phyloP scores from a whole-genome alignment of 192 early-diverging fungal genomes.

The Coemansia aciculifera region DNA sequence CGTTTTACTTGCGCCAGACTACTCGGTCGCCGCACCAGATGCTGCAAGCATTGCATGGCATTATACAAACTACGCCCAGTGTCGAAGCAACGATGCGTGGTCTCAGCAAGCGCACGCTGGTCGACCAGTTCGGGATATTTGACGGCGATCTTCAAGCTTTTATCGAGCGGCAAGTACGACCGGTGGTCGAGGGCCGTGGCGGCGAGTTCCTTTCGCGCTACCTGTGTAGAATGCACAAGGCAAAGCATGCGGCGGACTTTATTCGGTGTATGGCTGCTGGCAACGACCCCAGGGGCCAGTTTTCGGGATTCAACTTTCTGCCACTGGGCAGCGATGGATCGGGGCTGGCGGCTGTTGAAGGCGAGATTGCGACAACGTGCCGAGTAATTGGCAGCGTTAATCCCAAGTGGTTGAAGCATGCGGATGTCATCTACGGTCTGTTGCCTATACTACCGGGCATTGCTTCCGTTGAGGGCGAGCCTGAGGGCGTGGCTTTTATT shows the following conservation, averaged over 20 bases:
- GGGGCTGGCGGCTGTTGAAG: conserved; percentile 30
- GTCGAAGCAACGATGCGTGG: conserved; percentile 10
- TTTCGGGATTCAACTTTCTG: conserved; percentile 45
- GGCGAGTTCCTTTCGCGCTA: conserved; percentile 23
- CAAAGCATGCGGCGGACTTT: conserved; percentile 31
- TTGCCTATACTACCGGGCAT: conserved; percentile 31
- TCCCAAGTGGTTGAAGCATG: conserved; percentile 27
- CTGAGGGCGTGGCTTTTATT: conserved; percentile 14
- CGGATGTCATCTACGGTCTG: conserved; percentile 33
- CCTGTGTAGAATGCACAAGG: conserved; percentile 22
- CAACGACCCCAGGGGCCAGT: conserved; percentile 32
- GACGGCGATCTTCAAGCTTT: conserved; percentile 39
- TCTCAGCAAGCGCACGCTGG: conserved; percentile 21
- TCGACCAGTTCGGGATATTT: conserved; percentile 44
- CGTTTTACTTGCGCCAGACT: conserved; percentile 26
- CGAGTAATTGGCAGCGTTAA: conserved; percentile 6
- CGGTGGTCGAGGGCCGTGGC: conserved; percentile 16
- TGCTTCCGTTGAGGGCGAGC: conserved; percentile 6
- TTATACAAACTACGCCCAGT: conserved; percentile 11
- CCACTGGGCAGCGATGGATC: conserved; percentile 18
- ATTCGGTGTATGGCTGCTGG: conserved; percentile 34
- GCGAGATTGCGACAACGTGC: conserved; percentile 26
- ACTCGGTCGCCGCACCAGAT: conserved; percentile 30
- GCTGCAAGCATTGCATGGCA: conserved; percentile 21
- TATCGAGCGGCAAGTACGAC: conserved; percentile 10